A percentile compares a stretch with the other conserved stretches of the same genome.
Evolutionary conservation across 2,329 filamentous ascomycete genomes (phyloP).

Genomic region (Plenodomus tracheiphilus): DNA sequence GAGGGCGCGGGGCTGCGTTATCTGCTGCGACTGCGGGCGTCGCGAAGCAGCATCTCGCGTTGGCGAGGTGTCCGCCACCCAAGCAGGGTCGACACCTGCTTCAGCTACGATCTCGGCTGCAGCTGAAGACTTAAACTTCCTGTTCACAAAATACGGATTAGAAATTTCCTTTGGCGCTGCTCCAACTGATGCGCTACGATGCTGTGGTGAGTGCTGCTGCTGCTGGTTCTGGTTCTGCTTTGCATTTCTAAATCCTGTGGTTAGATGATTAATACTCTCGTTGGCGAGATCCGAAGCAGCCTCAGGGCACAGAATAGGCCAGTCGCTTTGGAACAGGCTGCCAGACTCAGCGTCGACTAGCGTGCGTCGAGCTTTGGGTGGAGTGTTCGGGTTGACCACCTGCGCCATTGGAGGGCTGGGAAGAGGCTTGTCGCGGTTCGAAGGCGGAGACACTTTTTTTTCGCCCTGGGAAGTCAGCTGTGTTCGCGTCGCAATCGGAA

Average conservation of each 20-base stretch:
- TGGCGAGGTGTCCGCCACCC: not conserved
- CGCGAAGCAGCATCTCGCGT: not conserved
- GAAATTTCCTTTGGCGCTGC: constrained; percentile 1
- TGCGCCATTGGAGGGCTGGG: constrained; percentile 44
- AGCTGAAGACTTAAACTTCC: not conserved
- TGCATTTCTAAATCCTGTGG: not conserved
- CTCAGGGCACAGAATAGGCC: constrained; percentile 35
- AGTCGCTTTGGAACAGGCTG: constrained; percentile 27
- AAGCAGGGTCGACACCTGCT: not conserved
- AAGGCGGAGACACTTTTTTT: constrained; percentile 3
- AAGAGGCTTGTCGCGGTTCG: constrained; percentile 41
- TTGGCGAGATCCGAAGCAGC: not conserved
- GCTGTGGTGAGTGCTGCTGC: too few species aligned
- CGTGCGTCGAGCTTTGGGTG: constrained; percentile 42
- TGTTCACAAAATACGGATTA: not conserved
- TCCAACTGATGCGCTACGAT: constrained; percentile 7
- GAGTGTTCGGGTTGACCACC: constrained; percentile 33
- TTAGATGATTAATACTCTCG: too few species aligned
- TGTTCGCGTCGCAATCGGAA: not conserved
- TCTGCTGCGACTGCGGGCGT: too few species aligned
- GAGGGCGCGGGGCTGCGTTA: not conserved
- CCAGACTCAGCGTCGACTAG: constrained; percentile 47
- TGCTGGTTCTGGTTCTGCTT: not conserved
- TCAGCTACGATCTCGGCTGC: too few species aligned
- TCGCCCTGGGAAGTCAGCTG: constrained; percentile 10